phyloP scores from a whole-genome alignment of 1,284 basidiomycete species.

The Heterobasidion irregulare region DNA sequence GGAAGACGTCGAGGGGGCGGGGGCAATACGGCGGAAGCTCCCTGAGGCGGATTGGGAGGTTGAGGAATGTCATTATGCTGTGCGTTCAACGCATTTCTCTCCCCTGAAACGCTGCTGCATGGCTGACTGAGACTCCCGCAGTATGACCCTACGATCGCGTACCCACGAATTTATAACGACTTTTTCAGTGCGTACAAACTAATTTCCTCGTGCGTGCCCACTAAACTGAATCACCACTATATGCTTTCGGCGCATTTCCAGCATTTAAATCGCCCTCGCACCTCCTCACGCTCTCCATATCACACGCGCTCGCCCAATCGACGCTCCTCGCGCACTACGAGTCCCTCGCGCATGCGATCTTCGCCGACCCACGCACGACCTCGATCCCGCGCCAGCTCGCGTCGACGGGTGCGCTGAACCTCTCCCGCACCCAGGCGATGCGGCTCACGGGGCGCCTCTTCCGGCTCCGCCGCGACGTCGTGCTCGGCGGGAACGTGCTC shows the following conservation, averaged over 20 bases:
- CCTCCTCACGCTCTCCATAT: constrained; percentile 81
- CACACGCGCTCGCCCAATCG: constrained; percentile 92
- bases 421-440: constrained; percentile 79
- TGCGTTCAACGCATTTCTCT: constrained; percentile 25
- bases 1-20: constrained; percentile 73
- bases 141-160: constrained; percentile 83
- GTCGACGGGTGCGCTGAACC: constrained; percentile 66
- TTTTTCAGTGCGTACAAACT: constrained; percentile 65
- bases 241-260: constrained; percentile 19
- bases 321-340: constrained; percentile 90
- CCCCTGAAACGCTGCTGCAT: neutral
- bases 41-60: constrained; percentile 77
- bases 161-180: constrained; percentile 85
- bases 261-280: constrained; percentile 87
- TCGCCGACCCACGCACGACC: constrained; percentile 69
- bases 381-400: constrained; percentile 87
- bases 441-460: constrained; percentile 83
- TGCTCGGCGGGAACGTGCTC: constrained; percentile 89
- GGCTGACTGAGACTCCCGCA: constrained; percentile 19
- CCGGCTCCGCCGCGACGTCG: constrained; percentile 85
- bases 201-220: neutral
- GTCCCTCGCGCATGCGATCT: constrained; percentile 69
- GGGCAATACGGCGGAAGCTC: constrained; percentile 52
- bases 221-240: neutral
- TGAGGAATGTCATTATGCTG: constrained; percentile 83